Conservation (phyloP, 345 rosid species). For the Eutrema yunnanense region DNA sequence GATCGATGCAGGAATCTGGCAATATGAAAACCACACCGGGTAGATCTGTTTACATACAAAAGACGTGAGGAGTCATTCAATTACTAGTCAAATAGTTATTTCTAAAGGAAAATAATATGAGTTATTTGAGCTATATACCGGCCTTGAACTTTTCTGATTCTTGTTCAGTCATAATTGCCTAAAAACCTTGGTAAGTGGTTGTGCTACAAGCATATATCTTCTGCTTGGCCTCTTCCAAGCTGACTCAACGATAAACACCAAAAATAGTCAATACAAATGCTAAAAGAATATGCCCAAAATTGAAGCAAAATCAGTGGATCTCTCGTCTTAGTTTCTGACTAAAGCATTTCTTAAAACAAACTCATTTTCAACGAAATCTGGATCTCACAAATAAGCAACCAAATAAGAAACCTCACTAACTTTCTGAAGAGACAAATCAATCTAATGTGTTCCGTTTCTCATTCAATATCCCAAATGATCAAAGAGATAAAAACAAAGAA, state of each 20-base stretch:
- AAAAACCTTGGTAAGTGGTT: conserved; percentile 89
- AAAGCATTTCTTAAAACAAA: not conserved
- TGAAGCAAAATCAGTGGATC: not conserved
- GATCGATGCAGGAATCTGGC: conserved; percentile 95
- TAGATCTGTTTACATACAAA: conserved; percentile 40
- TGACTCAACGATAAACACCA: conserved; percentile 27
- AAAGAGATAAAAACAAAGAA: not conserved
- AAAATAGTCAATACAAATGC: not conserved
- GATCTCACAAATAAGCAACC: not conserved
- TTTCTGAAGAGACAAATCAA: not conserved
- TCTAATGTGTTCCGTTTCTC: not conserved
- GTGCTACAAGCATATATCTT: conserved; percentile 97
- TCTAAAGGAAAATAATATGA: not conserved
- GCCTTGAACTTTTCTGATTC: conserved; percentile 64
- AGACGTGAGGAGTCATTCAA: not conserved
- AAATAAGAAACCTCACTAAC: not conserved
- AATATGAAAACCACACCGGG: conserved; percentile 81
- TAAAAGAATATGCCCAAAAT: not conserved
- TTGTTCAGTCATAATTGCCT: conserved; percentile 81
- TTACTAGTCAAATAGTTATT: not conserved
- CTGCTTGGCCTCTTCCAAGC: conserved; percentile 80
- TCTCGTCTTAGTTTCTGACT: not conserved
- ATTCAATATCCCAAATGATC: not conserved
- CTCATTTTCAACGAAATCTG: not conserved
- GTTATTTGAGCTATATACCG: conserved; percentile 29